phyloP scores from a whole-genome alignment of 495 filamentous ascomycete genomes.

The Trichodelitschia bisporula region DNA sequence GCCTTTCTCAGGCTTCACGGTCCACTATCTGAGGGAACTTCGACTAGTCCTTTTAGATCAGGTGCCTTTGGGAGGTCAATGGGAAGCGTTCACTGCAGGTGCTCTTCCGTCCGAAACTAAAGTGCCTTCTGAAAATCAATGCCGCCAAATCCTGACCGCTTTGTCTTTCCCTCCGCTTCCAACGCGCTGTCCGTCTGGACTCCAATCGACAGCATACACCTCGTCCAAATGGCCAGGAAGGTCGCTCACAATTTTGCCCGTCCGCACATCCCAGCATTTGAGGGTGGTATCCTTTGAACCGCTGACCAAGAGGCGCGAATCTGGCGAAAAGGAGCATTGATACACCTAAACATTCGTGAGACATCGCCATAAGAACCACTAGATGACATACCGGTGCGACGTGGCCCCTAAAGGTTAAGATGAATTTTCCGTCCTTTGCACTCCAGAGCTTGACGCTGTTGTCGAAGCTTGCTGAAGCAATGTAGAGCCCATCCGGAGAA shows the following conservation, averaged over 20 bases:
- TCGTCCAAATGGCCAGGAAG: constrained; percentile 87
- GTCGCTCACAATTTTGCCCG: constrained; percentile 61
- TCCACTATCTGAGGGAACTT: too few relatives aligned
- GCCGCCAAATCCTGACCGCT: constrained; percentile 62
- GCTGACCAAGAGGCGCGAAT: constrained; percentile 64
- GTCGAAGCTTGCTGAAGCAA: constrained; percentile 77
- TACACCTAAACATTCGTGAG: too few relatives aligned
- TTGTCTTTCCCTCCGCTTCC: constrained; percentile 87
- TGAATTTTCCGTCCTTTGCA: constrained; percentile 47
- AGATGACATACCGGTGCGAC: constrained; percentile 72
- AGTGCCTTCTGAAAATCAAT: too few relatives aligned
- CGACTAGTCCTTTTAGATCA: too few relatives aligned
- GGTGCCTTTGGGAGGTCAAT: too few relatives aligned
- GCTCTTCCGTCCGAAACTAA: too few relatives aligned
- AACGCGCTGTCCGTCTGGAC: constrained; percentile 60
- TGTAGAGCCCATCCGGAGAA: constrained; percentile 63
- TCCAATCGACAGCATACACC: constrained; percentile 87
- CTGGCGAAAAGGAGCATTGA: constrained; percentile 71
- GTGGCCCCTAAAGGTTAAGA: constrained; percentile 71
- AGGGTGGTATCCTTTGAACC: constrained; percentile 80
- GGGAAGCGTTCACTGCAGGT: too few relatives aligned
- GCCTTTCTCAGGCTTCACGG: too few relatives aligned
- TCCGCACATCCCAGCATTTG: constrained; percentile 80
- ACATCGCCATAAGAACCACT: too few relatives aligned
- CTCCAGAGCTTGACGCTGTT: constrained; percentile 83